A percentile compares a stretch with the other conserved stretches of the same genome.
These are phyloP conservation scores for Tetracentron sinense DNA, from an alignment of 164 flowering plant species.

Conservation along the genomic window DNA sequence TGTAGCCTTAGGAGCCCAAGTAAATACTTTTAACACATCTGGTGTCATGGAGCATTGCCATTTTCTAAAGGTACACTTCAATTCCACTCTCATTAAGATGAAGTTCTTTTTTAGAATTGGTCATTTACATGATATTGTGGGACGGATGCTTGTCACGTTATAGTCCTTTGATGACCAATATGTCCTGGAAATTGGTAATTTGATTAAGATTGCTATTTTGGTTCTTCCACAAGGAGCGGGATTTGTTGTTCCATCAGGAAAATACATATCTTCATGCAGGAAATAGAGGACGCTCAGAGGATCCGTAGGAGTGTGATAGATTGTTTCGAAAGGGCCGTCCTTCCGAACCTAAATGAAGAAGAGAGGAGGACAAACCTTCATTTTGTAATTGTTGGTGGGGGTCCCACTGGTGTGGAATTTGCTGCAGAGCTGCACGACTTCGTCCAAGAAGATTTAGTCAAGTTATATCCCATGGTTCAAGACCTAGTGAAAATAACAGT, in stretches of 20 bases:
- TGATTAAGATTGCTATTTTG: background rate
- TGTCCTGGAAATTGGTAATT: background rate
- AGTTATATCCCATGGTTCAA: slow-evolving; percentile 59
- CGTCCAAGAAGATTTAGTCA: slow-evolving; percentile 63
- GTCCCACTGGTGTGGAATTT: slow-evolving; percentile 97
- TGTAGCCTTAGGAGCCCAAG: slow-evolving; percentile 77
- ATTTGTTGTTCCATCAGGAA: background rate
- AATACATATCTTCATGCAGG: slow-evolving; percentile 39
- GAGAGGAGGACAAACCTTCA: slow-evolving; percentile 73
- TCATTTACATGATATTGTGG: background rate
- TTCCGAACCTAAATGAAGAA: slow-evolving; percentile 68
- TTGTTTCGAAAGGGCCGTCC: slow-evolving; percentile 79
- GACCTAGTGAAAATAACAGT: slow-evolving; percentile 70
- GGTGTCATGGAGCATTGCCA: slow-evolving; percentile 87
- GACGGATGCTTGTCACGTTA: background rate
- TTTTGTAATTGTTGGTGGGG: slow-evolving; percentile 95
- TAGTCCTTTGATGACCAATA: background rate
- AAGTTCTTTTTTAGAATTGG: background rate
- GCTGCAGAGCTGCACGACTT: slow-evolving; percentile 90
- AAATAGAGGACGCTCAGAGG: slow-evolving; percentile 87
- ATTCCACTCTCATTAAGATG: background rate
- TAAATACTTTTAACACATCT: slow-evolving; percentile 87
- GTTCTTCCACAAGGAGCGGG: background rate
- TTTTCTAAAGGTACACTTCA: slow-evolving; percentile 73
- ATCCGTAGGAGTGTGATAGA: slow-evolving; percentile 78